Conservation (phyloP, 148 eudicot species). For the Rhododendron vialii region DNA sequence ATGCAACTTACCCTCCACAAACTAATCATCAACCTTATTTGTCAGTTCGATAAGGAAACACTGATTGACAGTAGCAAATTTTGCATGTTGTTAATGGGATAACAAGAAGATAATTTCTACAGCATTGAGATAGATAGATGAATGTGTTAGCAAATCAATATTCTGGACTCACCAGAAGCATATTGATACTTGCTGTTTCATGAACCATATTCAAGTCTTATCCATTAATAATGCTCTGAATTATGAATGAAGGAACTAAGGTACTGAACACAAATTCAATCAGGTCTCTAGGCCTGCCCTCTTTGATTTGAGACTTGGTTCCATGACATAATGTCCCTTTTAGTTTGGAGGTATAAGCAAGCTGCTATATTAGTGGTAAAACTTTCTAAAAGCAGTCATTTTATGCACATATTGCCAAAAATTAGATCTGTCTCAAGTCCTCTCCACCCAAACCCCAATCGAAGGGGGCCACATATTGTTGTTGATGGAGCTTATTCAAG, state of each 20-base stretch:
- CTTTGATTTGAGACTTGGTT: background rate
- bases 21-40: background rate
- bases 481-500: background rate
- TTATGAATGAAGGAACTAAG: background rate
- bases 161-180: background rate
- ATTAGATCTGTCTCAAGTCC: background rate
- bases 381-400: background rate
- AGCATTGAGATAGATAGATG: background rate
- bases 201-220: background rate
- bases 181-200: background rate
- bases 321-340: background rate
- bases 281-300: background rate
- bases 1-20: background rate
- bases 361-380: background rate
- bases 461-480: background rate
- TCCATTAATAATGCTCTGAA: background rate
- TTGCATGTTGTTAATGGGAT: background rate
- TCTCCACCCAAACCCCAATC: background rate
- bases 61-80: background rate
- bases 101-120: background rate
- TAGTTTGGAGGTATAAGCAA: background rate
- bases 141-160: background rate
- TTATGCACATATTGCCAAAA: background rate
- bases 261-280: background rate
- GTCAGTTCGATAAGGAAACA: background rate